Conservation (phyloP, 2,329 filamentous ascomycete species). For the Colletotrichum higginsianum region DNA sequence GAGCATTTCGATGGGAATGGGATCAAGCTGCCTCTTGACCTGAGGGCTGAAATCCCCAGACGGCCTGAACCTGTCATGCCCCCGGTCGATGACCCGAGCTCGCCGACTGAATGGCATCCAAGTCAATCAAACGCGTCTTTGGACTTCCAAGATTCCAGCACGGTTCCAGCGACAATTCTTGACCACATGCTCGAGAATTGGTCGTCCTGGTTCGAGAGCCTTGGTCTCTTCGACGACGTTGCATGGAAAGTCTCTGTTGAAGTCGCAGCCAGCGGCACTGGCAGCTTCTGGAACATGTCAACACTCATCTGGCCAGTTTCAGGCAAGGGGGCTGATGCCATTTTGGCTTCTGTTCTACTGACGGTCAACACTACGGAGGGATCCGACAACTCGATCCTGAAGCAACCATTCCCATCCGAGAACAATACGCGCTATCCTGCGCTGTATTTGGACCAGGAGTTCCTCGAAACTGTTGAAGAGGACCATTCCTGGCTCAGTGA, state of each 20-base stretch:
- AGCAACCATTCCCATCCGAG: slow-evolving; percentile 10
- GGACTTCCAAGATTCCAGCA: background rate
- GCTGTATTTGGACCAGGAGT: slow-evolving; percentile 26
- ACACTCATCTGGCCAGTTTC: slow-evolving; percentile 38
- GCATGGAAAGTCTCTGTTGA: background rate
- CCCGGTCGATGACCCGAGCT: background rate
- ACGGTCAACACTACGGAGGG: slow-evolving; percentile 18
- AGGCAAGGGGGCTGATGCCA: background rate
- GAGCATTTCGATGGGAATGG: background rate
- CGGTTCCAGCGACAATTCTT: background rate
- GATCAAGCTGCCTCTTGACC: background rate
- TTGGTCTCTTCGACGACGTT: too few species aligned
- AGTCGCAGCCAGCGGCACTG: background rate
- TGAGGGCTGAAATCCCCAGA: background rate
- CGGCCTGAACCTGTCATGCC: background rate
- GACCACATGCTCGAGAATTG: background rate
- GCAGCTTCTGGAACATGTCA: slow-evolving; percentile 5
- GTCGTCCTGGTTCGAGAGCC: background rate
- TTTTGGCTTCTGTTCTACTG: slow-evolving; percentile 5
- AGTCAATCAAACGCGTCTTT: background rate
- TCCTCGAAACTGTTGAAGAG: slow-evolving; percentile 6
- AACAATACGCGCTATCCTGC: slow-evolving; percentile 3
- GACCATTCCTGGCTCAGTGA: background rate
- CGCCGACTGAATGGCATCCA: slow-evolving; percentile 18
- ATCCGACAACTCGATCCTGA: slow-evolving; percentile 13